Evolutionary conservation across 306 rosid species (phyloP).

Genomic region (Hippophae rhamnoides): DNA sequence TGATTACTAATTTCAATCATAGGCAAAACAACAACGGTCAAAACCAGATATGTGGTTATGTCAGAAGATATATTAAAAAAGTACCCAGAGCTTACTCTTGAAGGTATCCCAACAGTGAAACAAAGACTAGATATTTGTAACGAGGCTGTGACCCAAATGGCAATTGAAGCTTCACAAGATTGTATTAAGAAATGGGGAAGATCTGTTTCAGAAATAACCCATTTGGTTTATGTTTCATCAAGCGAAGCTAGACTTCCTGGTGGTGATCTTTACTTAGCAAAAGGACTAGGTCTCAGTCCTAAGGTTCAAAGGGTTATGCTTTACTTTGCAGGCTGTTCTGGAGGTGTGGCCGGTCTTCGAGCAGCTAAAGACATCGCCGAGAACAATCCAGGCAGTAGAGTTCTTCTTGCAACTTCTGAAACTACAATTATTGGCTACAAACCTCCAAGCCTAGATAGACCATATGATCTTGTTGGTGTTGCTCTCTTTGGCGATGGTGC

Average conservation of each 20-base stretch:
- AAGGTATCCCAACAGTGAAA: constrained; percentile 61
- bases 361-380: constrained; percentile 84
- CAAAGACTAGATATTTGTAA: constrained; percentile 83
- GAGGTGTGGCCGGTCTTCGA: constrained; percentile 86
- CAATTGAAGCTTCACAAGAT: constrained; percentile 67
- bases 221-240: constrained; percentile 78
- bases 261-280: constrained; percentile 74
- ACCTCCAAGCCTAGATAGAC: constrained; percentile 71
- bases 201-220: constrained; percentile 65
- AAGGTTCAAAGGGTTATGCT: constrained; percentile 52
- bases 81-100: constrained; percentile 60
- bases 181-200: constrained; percentile 81
- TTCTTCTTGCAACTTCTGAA: constrained; percentile 72
- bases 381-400: constrained; percentile 84
- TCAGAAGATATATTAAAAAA: constrained; percentile 64
- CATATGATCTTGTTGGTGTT: constrained; percentile 90
- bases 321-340: constrained; percentile 75
- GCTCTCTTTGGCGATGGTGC: constrained; percentile 90
- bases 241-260: constrained; percentile 89
- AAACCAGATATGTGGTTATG: constrained; percentile 92
- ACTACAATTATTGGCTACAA: constrained; percentile 85
- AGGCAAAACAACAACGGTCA: constrained; percentile 91
- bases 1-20: background rate
- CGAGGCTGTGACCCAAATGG: constrained; percentile 84
- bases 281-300: constrained; percentile 64